phyloP scores from a whole-genome alignment of 2,329 filamentous ascomycete species.

The Cladobotryum mycophilum region DNA sequence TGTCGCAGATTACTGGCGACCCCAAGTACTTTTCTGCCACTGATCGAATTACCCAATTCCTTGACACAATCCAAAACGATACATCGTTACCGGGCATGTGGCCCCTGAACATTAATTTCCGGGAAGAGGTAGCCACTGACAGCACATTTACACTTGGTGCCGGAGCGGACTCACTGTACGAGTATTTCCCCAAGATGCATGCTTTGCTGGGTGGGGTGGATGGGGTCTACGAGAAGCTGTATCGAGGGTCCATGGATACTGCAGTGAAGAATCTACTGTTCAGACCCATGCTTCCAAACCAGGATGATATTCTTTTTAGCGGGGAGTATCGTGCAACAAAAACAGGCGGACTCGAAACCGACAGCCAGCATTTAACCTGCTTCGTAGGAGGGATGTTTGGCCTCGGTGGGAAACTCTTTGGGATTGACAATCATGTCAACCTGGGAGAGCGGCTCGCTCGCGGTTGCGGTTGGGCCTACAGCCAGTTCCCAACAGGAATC shows the following conservation, averaged over 20 bases:
- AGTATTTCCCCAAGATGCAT: slow-evolving; percentile 57
- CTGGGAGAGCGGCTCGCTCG: slow-evolving; percentile 44
- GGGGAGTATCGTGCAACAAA: slow-evolving; percentile 25
- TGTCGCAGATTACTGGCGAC: slow-evolving; percentile 67
- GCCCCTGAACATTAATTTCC: slow-evolving; percentile 58
- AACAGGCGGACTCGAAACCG: slow-evolving; percentile 18
- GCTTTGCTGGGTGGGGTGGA: slow-evolving; percentile 59
- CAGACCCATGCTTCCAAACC: slow-evolving; percentile 57
- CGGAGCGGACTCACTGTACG: slow-evolving; percentile 52
- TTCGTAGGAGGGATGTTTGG: slow-evolving; percentile 65
- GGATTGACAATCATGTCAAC: slow-evolving; percentile 40
- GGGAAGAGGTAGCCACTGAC: slow-evolving; percentile 45
- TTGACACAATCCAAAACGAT: slow-evolving; percentile 61
- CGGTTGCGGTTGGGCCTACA: slow-evolving; percentile 54
- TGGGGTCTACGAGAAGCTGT: slow-evolving; percentile 58
- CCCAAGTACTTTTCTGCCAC: slow-evolving; percentile 73
- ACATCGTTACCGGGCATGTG: slow-evolving; percentile 73
- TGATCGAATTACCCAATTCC: slow-evolving; percentile 62
- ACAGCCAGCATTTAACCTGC: slow-evolving; percentile 41
- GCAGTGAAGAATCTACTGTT: slow-evolving; percentile 60
- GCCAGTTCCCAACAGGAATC: slow-evolving; percentile 46
- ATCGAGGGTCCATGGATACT: slow-evolving; percentile 56
- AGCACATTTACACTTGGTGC: slow-evolving; percentile 47
- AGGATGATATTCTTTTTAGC: slow-evolving; percentile 52
- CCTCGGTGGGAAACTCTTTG: slow-evolving; percentile 55